Base-by-base conservation (phyloP, 176 grass and related monocot genomes). In the Triticum urartu region DNA sequence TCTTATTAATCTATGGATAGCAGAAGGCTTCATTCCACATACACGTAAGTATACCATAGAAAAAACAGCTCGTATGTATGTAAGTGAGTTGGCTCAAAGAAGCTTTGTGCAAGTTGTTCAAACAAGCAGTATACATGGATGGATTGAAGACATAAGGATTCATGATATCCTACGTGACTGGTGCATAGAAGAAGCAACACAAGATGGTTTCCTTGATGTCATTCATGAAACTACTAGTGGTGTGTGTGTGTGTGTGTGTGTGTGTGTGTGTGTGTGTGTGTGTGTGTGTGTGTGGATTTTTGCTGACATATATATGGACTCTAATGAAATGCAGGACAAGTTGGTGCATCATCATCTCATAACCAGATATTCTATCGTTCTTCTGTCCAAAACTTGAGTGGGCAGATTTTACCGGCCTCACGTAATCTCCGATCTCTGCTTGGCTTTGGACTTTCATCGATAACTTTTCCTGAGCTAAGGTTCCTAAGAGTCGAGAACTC, bases 121-220 rank as follows among this genome's bases (percentile, higher is more conserved):
- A 2, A 25, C 3, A 6, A 43, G 4, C 0, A 3, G 0, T 0
- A 20, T 4, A 14, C 0, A 14, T 72, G 21, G 21, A 72, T 72
- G 4, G 21, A 11, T 43, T 6, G 4, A 22, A 2, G 0, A 0
- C 43, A 40, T 72, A 72, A 72, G 1, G 9, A 12, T 72, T 22
- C 69, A 72, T 72, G 38, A 72, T 14, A 43, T 24, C 13, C 0
- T 43, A 11, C 69, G 10, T 5, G 21, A 24, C 0, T 72, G 70
- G 70, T 72, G 70, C 5, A 13, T 45, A 11, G 70, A 72, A 72
- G 70, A 72, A 14, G 38, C 70, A 48, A 48, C 11, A 5, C 10
- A 45, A 34, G 63, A 17, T 14, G 76, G 89, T 2, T 63, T 88
- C 36, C 5, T 85, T 5, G 24, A 69, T 7, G 43, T 65, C 4